A percentile compares a stretch with the other conserved stretches of the same genome.
phyloP scores from a whole-genome alignment of 257 asterid genomes.

The Solanum lignicaule region DNA sequence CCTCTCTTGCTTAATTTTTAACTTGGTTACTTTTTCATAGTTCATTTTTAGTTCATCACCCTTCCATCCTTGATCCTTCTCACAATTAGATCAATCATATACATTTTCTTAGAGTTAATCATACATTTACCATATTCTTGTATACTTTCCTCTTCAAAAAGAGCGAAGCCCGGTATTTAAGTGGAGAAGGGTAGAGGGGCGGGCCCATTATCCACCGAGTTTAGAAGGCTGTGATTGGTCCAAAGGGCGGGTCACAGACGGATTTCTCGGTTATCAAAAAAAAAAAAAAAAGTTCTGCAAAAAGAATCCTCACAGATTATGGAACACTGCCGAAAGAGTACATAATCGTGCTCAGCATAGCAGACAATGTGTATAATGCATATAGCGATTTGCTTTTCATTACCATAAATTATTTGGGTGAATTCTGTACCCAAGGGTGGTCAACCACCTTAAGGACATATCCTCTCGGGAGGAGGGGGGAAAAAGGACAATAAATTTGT shows the following conservation, averaged over 20 bases:
- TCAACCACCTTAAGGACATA: background rate
- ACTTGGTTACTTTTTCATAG: background rate
- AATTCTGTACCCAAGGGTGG: background rate
- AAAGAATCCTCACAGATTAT: background rate
- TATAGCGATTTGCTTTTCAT: background rate
- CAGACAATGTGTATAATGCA: background rate
- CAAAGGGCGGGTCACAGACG: no score
- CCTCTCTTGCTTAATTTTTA: background rate
- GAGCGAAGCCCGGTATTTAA: no score
- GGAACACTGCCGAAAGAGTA: background rate
- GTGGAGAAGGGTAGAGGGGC: no score
- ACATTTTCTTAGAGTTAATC: background rate
- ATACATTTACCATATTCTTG: background rate
- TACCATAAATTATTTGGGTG: background rate
- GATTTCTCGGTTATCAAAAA: no score
- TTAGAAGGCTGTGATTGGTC: no score
- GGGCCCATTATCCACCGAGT: no score
- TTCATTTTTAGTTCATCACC: background rate
- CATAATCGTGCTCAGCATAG: background rate
- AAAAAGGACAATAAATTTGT: background rate
- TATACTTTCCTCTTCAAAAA: background rate
- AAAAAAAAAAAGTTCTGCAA: background rate
- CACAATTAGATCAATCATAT: background rate
- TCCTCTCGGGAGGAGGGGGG: background rate
- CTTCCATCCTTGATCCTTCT: background rate